phyloP scores from a whole-genome alignment of 257 asterid species.

The Primulina eburnea region DNA sequence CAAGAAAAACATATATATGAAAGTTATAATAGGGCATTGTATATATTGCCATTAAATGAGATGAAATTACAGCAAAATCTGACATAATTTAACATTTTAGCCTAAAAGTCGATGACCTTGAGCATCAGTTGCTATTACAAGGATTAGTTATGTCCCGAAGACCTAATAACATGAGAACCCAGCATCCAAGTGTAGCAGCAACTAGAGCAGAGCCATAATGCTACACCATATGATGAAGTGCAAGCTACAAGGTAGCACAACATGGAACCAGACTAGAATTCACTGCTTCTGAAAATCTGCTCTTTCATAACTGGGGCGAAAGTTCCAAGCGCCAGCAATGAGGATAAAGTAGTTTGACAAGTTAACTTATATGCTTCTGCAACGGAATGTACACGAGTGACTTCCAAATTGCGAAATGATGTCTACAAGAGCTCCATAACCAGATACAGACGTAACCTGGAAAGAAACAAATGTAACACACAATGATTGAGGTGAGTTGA shows the following conservation, averaged over 20 bases:
- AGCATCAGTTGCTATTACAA: neutral
- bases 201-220: neutral
- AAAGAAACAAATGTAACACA: neutral
- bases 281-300: neutral
- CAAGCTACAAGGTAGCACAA: neutral
- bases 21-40: no score
- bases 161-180: neutral
- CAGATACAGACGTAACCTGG: conserved; percentile 82
- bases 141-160: neutral
- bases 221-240: neutral
- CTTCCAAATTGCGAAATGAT: conserved; percentile 90
- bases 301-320: neutral
- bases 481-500: conserved; percentile 5
- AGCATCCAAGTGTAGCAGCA: neutral
- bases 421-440: conserved; percentile 94
- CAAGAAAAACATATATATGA: no score
- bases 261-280: neutral
- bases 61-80: neutral
- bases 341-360: neutral
- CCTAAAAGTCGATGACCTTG: neutral
- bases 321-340: neutral
- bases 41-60: neutral
- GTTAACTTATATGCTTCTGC: conserved; percentile 43
- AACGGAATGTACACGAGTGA: conserved; percentile 78
- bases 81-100: no score